Percentiles rank a stretch among this genome's conserved stretches.
These are phyloP conservation scores for Talaromyces atroroseus DNA, from an alignment of 2,329 filamentous ascomycete genomes.

Conservation along the genomic window DNA sequence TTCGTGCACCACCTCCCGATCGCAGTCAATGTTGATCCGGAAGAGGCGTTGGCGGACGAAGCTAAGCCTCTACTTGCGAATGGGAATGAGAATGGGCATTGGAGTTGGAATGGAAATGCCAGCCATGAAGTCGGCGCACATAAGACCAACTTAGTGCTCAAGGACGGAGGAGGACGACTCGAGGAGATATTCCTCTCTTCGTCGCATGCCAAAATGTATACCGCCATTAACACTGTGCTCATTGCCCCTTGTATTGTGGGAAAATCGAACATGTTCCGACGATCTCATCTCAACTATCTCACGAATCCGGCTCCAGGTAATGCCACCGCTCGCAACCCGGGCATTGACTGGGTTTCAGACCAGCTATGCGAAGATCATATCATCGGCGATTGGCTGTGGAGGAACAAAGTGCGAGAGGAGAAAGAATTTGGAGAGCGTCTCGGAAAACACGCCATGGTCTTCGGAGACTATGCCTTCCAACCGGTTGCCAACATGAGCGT, in stretches of 20 bases:
- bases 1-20: slow-evolving; percentile 93
- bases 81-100: slow-evolving; percentile 10
- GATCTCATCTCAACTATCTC: slow-evolving; percentile 76
- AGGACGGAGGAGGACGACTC: slow-evolving; percentile 67
- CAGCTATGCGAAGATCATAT: slow-evolving; percentile 98
- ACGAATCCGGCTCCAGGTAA: slow-evolving; percentile 50
- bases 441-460: slow-evolving; percentile 75
- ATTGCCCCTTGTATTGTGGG: slow-evolving; percentile 91
- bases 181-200: slow-evolving; percentile 95
- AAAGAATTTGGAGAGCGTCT: slow-evolving; percentile 41
- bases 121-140: background rate
- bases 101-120: background rate
- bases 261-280: slow-evolving; percentile 98
- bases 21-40: slow-evolving; percentile 63
- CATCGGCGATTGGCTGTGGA: slow-evolving; percentile 89
- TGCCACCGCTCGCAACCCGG: slow-evolving; percentile 46
- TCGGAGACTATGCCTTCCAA: slow-evolving; percentile 83
- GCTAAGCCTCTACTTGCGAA: slow-evolving; percentile 23
- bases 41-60: slow-evolving; percentile 22
- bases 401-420: slow-evolving; percentile 37
- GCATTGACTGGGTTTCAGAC: slow-evolving; percentile 87
- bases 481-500: slow-evolving; percentile 80
- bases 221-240: slow-evolving; percentile 87
- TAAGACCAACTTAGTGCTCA: slow-evolving; percentile 25
- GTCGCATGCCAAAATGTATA: slow-evolving; percentile 94